Percentiles rank a stretch among this genome's conserved stretches.
Conservation (phyloP, 31 red algal genomes). For the Odonthalia washingtoniensis region DNA sequence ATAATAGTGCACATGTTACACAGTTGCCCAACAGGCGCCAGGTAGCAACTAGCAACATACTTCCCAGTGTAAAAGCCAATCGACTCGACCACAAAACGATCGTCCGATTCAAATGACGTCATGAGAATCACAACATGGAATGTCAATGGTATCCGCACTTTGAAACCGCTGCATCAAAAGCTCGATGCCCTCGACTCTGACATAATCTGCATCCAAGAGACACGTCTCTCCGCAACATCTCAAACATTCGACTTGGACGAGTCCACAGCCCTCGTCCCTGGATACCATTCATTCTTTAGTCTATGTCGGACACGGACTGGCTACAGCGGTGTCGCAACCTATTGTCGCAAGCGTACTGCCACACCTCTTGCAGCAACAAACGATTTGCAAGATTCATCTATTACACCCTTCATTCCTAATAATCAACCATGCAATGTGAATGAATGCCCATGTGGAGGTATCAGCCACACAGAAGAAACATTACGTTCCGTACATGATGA, state of each 20-base stretch:
- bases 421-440: not conserved
- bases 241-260: constrained; percentile 63
- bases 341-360: constrained; percentile 47
- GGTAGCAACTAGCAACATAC: too few relatives aligned
- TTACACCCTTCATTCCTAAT: not conserved
- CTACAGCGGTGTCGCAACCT: constrained; percentile 69
- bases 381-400: constrained; percentile 5
- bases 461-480: not conserved
- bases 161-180: constrained; percentile 44
- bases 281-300: constrained; percentile 73
- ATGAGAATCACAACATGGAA: constrained; percentile 79
- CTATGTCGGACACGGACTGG: constrained; percentile 59
- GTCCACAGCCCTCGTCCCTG: constrained; percentile 57
- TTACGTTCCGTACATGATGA: constrained; percentile 44
- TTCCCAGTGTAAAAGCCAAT: too few relatives aligned
- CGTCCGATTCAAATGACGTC: too few relatives aligned
- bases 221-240: constrained; percentile 49
- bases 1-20: too few relatives aligned
- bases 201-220: constrained; percentile 77
- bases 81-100: too few relatives aligned
- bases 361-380: constrained; percentile 51
- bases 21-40: too few relatives aligned
- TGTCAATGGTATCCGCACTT: constrained; percentile 63
- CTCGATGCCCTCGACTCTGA: constrained; percentile 62
- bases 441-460: constrained; percentile 12